Evolutionary conservation across 2,329 filamentous ascomycete species (phyloP).

Genomic region (Trichoderma sp.): DNA sequence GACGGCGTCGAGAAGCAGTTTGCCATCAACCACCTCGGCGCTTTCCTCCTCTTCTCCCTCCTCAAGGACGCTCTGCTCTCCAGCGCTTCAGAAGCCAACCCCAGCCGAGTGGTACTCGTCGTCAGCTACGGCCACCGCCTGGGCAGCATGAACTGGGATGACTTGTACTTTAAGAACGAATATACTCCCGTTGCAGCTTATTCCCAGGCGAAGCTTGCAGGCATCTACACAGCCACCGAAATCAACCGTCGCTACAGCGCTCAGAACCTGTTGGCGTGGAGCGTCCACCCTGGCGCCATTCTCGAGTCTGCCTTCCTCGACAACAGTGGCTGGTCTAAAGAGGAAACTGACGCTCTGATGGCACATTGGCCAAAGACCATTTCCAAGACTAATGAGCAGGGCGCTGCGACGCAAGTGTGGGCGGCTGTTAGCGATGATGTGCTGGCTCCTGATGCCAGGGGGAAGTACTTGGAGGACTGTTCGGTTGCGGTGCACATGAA

Average conservation of each 20-base stretch:
- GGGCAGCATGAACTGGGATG: slow-evolving; percentile 39
- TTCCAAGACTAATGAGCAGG: slow-evolving; percentile 40
- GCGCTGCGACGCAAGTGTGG: slow-evolving; percentile 48
- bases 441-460: slow-evolving; percentile 40
- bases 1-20: slow-evolving; percentile 46
- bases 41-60: slow-evolving; percentile 54
- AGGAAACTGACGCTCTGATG: neutral
- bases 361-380: neutral
- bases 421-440: slow-evolving; percentile 40
- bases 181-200: slow-evolving; percentile 35
- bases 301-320: slow-evolving; percentile 3
- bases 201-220: slow-evolving; percentile 43
- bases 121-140: slow-evolving; percentile 38
- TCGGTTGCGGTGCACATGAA: neutral
- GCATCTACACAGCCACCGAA: slow-evolving; percentile 49
- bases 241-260: slow-evolving; percentile 49
- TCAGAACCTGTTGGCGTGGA: slow-evolving; percentile 44
- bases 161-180: slow-evolving; percentile 34
- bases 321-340: slow-evolving; percentile 7
- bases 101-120: slow-evolving; percentile 21
- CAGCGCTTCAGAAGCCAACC: slow-evolving; percentile 6
- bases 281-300: slow-evolving; percentile 51
- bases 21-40: slow-evolving; percentile 54
- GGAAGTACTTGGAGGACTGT: slow-evolving; percentile 45
- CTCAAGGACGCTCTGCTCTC: slow-evolving; percentile 23